Evolutionary conservation across 1,284 basidiomycete species (phyloP), one percentile per base, ranked within the genome.

Genomic region (Wallemia hederae): DNA sequence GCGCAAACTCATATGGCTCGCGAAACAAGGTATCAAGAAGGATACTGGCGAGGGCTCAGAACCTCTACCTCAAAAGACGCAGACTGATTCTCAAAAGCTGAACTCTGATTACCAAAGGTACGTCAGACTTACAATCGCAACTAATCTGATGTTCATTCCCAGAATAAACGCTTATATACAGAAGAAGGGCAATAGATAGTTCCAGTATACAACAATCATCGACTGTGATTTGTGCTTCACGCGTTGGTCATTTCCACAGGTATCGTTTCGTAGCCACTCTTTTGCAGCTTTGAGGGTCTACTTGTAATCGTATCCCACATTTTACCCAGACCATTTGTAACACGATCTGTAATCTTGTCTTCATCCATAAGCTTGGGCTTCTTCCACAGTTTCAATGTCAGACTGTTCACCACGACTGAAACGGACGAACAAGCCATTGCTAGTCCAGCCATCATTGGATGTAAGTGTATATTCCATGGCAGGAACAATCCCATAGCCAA

Each of bases 351-450:
- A n/a, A 49, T 49, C 39, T n/a, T 49, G 14, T 49, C 11, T 49
- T 17, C 31, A 7, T 59, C 59, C 24, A 56, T 25, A 24, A 55
- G 25, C 19, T 22, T 17, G 2, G 71, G 71, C 25, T 66, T 62
- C 55, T 65, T 68, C 71, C 73, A 74, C 60, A 65, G 68, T 68
- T 79, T 83, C 64, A 99, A 75, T 59, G 83, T 81, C 67, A 98
- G 73, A 61, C 85, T 90, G 64, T 85, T 90, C 22, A 78, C 79
- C 9, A 99, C 92, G 59, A 99, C 94, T 65, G 87, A 91, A 56
- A 98, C 92, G 65, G 85, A 89, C 59, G 86, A 91, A 70, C 87
- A 91, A 22, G 94, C 92, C 94, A 99, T 99, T 24, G 92, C 91
- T 0, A 82, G 85, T 11, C 88, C 92, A 0, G 94, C 91, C 74